Evolutionary conservation across 495 filamentous ascomycete genomes (phyloP), one percentile per base, ranked within the genome.

Genomic region (Halenospora varia): DNA sequence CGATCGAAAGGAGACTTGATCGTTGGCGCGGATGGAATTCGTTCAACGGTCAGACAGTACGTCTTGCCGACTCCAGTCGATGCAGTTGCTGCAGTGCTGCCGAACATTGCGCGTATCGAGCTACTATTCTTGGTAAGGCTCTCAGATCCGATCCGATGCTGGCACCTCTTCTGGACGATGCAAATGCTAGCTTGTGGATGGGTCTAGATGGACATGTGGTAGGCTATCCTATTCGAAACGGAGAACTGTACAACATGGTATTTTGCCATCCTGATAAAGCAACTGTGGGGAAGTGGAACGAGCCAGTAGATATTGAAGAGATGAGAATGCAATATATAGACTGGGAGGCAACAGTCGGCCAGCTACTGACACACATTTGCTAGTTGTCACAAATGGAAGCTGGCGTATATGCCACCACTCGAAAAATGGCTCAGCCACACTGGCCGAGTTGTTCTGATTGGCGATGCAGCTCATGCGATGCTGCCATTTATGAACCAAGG

Each of bases 401-500:
- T 75, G 0, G 51, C 74, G 9, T 73, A 63, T 46, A 64, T 66
- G 0, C 53, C 57, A 0, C 51, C 63, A 0, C 58, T 79, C 3
- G 1, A 48, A 2, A 69, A 57, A 8, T 77, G 77, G 74, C 54
- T 62, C 17, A 42, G 46, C 18, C 22, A 58, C 23, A 61, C 55
- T 9, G 68, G 66, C 2, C 69, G 71, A 57, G 63, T 67, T 67
- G 67, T 73, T n/a, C 51, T 76, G 46, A 51, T 75, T 9, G 73
- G 74, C 10, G 75, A 77, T 61, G 72, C 76, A 2, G 72, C 75
- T 0, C 75, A 78, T 53, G 77, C 75, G 8, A 70, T 77, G 62
- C 68, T 74, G 0, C 74, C 75, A 9, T 71, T 72, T 24, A 66
- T 65, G 1, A 69, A 64, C 0, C 68, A 73, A 47, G 71, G 71